Base-by-base conservation (phyloP, 495 filamentous ascomycete genomes). In the Podospora bellae-mahoneyi region DNA sequence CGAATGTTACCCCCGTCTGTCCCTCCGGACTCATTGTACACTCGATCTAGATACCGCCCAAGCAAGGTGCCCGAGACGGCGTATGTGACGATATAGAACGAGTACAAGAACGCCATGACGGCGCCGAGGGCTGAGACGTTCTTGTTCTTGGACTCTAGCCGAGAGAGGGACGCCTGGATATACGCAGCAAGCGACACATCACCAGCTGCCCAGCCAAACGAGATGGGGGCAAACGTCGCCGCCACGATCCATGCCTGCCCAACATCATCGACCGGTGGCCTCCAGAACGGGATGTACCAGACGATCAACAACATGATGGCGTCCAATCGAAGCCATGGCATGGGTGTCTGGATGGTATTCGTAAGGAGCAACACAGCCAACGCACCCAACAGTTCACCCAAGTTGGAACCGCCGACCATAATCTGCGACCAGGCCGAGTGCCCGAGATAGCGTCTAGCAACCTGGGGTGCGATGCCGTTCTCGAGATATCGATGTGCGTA, bases 101-200 rank as follows among this genome's bases (percentile, higher is more conserved):
- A 80, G 71, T 84, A 81, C 54, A 83, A 66, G 66, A 84, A 82
- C 0, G 80, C 81, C 80, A 83, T 83, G 65, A 84, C 79, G 4
- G 81, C 81, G 7, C 80, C 80, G 18, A 83, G 73, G 6, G 81
- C 73, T 32, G 81, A 84, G 18, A 84, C 79, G 30, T 83, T 77
- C 18, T 67, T 71, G 18, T 76, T 73, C 61, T 72, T 75, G 6
- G 73, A 73, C 63, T 83, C 81, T 18, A 77, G 62, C 2, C 78
- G 62, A 2, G 78, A 68, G 7, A 84, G 74, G 23, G 74, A 73
- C 10, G 80, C 79, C 71, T 84, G 81, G 62, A 81, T 81, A 62
- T 83, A 82, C 0, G 81, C 80, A 0, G 78, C 78, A 2, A 83
- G 72, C 3, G 78, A 80, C 9, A 83, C 80, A 66, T 84, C 80